These are phyloP conservation scores for Mycena latifolia DNA, from an alignment of 768 basidiomycete species.

Conservation along the genomic window DNA sequence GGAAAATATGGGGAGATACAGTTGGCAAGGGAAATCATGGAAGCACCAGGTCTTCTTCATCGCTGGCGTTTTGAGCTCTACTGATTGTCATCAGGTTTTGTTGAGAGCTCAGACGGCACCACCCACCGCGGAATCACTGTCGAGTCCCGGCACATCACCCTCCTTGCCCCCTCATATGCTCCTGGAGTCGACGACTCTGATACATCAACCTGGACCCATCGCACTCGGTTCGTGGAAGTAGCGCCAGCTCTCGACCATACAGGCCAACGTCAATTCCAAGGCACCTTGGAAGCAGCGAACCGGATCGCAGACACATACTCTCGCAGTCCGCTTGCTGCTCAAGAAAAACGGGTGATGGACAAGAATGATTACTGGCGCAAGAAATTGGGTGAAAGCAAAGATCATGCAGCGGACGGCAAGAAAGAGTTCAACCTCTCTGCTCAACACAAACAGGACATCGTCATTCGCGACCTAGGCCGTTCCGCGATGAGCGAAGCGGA, in stretches of 20 bases:
- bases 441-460: conserved; percentile 2
- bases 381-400: conserved; percentile 12
- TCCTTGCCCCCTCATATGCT: conserved; percentile 29
- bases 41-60: conserved; percentile 13
- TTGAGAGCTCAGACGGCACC: conserved; percentile 41
- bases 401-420: conserved; percentile 22
- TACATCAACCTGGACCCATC: conserved; percentile 32
- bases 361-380: conserved; percentile 13
- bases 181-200: conserved; percentile 33
- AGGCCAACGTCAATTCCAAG: background rate
- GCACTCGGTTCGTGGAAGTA: background rate
- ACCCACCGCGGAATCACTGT: conserved; percentile 39
- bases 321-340: background rate
- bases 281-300: background rate
- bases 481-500: conserved; percentile 1
- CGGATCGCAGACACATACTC: background rate
- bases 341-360: conserved; percentile 5
- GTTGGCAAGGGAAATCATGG: conserved; percentile 26
- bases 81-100: conserved; percentile 27
- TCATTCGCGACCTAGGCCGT: conserved; percentile 6
- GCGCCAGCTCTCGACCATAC: conserved; percentile 6
- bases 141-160: conserved; percentile 36
- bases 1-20: conserved; percentile 32
- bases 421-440: conserved; percentile 16
- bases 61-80: background rate